These are phyloP conservation scores for Malus hybrid DNA, from an alignment of 331 rosid genomes.

Conservation along the genomic window DNA sequence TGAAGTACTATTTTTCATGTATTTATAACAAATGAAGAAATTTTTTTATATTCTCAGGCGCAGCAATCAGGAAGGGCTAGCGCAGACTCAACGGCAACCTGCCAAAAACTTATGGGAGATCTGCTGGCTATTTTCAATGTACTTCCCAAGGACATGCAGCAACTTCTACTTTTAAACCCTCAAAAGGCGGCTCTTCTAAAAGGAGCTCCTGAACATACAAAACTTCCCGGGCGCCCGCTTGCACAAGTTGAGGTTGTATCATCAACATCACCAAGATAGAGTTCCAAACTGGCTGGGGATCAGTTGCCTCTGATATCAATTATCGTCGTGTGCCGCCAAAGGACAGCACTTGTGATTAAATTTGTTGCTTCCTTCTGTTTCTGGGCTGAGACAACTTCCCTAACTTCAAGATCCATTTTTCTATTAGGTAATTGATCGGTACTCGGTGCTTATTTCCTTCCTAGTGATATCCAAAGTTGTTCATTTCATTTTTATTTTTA, in stretches of 20 bases:
- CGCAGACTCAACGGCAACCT: conserved; percentile 39
- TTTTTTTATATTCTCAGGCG: conserved; percentile 32
- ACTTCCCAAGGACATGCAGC: conserved; percentile 84
- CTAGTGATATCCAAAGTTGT: conserved; percentile 5
- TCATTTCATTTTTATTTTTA: background rate
- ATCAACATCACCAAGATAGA: conserved; percentile 39
- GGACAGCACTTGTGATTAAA: conserved; percentile 9
- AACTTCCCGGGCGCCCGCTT: conserved; percentile 46
- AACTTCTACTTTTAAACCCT: conserved; percentile 70
- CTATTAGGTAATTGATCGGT: conserved; percentile 20
- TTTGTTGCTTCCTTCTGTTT: conserved; percentile 15
- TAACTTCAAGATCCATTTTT: background rate
- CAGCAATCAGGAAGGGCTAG: conserved; percentile 59
- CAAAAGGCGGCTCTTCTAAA: conserved; percentile 66
- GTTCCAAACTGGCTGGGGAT: conserved; percentile 19
- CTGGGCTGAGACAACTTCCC: conserved; percentile 8
- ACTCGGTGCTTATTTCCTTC: conserved; percentile 5
- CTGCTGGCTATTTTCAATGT: conserved; percentile 54
- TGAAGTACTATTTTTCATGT: background rate
- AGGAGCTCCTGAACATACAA: conserved; percentile 32
- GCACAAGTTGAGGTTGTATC: conserved; percentile 33
- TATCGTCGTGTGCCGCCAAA: conserved; percentile 15
- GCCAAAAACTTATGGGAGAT: conserved; percentile 58
- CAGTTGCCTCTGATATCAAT: conserved; percentile 5
- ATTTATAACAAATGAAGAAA: background rate